Conservation (phyloP, 1,284 basidiomycete species). For the Veloporphyrellus conicus region DNA sequence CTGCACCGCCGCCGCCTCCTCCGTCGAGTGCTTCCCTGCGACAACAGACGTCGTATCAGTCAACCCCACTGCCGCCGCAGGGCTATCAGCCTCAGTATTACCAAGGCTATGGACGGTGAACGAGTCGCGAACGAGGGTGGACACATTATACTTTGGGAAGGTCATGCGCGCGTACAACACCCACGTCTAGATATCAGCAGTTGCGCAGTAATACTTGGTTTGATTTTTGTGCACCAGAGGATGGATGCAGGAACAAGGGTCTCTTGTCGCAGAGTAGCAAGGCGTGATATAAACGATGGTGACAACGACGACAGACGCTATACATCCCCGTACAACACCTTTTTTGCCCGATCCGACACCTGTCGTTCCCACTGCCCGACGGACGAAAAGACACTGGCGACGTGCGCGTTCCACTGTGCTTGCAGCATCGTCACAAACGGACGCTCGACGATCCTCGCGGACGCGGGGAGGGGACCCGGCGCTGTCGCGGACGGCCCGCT, state of each 20-base stretch:
- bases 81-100: slow-evolving; percentile 20
- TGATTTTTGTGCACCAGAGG: too few species aligned
- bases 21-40: slow-evolving; percentile 19
- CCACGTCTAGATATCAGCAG: too few species aligned
- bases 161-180: neutral
- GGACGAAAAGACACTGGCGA: slow-evolving; percentile 41
- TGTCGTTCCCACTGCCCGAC: slow-evolving; percentile 42
- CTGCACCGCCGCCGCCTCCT: slow-evolving; percentile 30
- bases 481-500: slow-evolving; percentile 37
- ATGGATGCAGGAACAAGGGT: too few species aligned
- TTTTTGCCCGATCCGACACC: slow-evolving; percentile 42
- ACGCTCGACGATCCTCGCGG: slow-evolving; percentile 43
- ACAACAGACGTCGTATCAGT: slow-evolving; percentile 22
- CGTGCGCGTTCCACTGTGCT: slow-evolving; percentile 50
- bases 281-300: too few species aligned
- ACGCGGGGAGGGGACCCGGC: slow-evolving; percentile 47
- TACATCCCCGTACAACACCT: slow-evolving; percentile 38
- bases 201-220: too few species aligned
- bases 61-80: slow-evolving; percentile 33
- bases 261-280: too few species aligned
- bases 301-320: neutral
- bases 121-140: too few species aligned
- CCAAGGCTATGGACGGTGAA: slow-evolving; percentile 28
- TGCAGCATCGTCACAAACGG: slow-evolving; percentile 44
- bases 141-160: too few species aligned